Evolutionary conservation across 1,284 basidiomycete genomes (phyloP), one percentile per base, ranked within the genome.

Genomic region (Bjerkandera adusta): DNA sequence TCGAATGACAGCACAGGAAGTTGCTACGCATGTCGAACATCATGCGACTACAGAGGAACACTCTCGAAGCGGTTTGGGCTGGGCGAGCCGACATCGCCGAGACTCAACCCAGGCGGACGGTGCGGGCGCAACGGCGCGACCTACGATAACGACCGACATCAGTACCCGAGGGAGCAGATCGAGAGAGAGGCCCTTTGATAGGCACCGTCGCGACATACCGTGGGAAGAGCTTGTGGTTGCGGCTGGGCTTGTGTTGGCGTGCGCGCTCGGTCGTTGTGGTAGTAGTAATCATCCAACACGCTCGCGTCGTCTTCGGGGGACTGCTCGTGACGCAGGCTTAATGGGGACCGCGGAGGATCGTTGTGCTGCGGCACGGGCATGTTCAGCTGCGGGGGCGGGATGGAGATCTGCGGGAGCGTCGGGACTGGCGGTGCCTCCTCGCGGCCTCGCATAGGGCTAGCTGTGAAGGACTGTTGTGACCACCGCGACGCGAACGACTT

Each of bases 81-180:
- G n/a, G 20, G 20, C 7, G 32, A 24, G 10, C 40, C 47, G 25
- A 47, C 37, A 27, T 47, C 45, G 29, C 35, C 22, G 46, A 51
- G 40, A 33, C 45, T 34, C 21, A 51, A 21, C 8, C 43, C 43
- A 4, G 52, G 49, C 11, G 52, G 52, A 13, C 52, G 45, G 5
- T 35, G 21, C 8, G 50, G 52, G 13, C 50, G 47, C 16, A 47
- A 36, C n/a, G 52, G 52, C 11, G 52, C 50, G 25, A 32, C 37
- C 52, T 54, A 33, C 21, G 4, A 40, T n/a, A 45, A 39, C 36
- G 22, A 18, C n/a, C n/a, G n/a, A n/a, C n/a, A n/a, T n/a, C n/a
- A n/a, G n/a, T n/a, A n/a, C n/a, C n/a, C n/a, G n/a, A n/a, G n/a
- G n/a, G n/a, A n/a, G n/a, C n/a, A n/a, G n/a, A n/a, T n/a, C n/a